Evolutionary conservation across 306 rosid species (phyloP).

Genomic region (Alnus rubra): DNA sequence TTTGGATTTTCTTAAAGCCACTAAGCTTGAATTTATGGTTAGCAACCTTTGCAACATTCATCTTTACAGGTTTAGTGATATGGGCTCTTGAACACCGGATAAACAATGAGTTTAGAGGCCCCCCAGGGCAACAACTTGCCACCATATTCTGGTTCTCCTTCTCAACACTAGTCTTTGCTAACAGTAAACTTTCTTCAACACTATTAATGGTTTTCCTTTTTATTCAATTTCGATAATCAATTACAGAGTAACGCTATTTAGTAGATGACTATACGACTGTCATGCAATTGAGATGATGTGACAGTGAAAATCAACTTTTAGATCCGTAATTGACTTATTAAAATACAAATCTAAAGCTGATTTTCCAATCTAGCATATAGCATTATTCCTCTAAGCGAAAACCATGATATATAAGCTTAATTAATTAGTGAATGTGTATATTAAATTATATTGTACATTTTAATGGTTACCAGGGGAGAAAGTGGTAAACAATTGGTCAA

Average conservation of each 20-base stretch:
- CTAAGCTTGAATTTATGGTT: conserved; percentile 47
- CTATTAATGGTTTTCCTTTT: background rate
- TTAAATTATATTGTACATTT: too few species aligned
- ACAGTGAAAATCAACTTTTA: too few species aligned
- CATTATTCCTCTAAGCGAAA: too few species aligned
- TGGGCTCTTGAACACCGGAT: conserved; percentile 37
- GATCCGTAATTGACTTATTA: too few species aligned
- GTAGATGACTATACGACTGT: too few species aligned
- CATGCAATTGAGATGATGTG: too few species aligned
- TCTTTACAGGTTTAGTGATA: conserved; percentile 37
- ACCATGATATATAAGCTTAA: too few species aligned
- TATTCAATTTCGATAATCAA: background rate
- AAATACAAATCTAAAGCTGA: too few species aligned
- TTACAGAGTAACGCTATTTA: too few species aligned
- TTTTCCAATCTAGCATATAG: too few species aligned
- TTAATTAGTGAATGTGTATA: too few species aligned
- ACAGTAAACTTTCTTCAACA: conserved; percentile 25
- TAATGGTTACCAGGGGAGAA: conserved; percentile 16
- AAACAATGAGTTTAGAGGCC: conserved; percentile 33
- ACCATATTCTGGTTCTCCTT: conserved; percentile 42
- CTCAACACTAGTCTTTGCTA: conserved; percentile 46
- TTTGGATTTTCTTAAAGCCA: conserved; percentile 54
- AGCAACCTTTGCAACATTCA: conserved; percentile 24
- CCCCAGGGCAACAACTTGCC: conserved; percentile 28
- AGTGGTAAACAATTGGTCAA: conserved; percentile 31